A percentile compares a stretch with the other conserved stretches of the same genome.
These are phyloP conservation scores for Cyclotella baltica DNA, from an alignment of 108 stramenopile species.

Conservation along the genomic window DNA sequence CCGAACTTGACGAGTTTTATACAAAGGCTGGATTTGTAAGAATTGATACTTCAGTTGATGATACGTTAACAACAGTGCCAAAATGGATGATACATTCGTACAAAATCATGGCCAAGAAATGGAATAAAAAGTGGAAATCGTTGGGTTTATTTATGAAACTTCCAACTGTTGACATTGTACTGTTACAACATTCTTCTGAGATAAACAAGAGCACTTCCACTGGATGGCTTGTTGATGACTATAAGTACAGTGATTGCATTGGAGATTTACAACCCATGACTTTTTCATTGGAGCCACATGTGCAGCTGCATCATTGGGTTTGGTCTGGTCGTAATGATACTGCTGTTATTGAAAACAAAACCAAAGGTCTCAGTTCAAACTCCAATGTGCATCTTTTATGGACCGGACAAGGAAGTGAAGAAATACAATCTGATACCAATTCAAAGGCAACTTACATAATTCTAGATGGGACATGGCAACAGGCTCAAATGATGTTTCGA, in stretches of 20 bases:
- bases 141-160: not conserved
- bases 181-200: slow-evolving; percentile 23
- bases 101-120: slow-evolving; percentile 4
- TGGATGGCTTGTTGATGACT: slow-evolving; percentile 25
- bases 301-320: not conserved
- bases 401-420: not conserved
- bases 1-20: slow-evolving; percentile 6
- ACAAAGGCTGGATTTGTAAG: slow-evolving; percentile 16
- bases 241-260: not conserved
- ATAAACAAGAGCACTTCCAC: slow-evolving; percentile 16
- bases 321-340: slow-evolving; percentile 6
- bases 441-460: slow-evolving; percentile 28
- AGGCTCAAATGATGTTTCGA: slow-evolving; percentile 38
- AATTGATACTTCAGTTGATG: not conserved
- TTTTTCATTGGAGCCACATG: not conserved
- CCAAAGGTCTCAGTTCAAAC: not conserved
- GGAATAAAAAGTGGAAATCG: not conserved
- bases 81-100: slow-evolving; percentile 13
- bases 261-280: not conserved
- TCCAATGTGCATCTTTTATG: not conserved
- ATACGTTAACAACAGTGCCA: not conserved
- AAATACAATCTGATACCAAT: not conserved
- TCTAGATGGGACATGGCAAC: slow-evolving; percentile 50
- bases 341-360: not conserved
- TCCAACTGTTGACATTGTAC: slow-evolving; percentile 2